Base-by-base conservation (phyloP, 1,139 yeast genomes). In the Suhomyces wounanorum region DNA sequence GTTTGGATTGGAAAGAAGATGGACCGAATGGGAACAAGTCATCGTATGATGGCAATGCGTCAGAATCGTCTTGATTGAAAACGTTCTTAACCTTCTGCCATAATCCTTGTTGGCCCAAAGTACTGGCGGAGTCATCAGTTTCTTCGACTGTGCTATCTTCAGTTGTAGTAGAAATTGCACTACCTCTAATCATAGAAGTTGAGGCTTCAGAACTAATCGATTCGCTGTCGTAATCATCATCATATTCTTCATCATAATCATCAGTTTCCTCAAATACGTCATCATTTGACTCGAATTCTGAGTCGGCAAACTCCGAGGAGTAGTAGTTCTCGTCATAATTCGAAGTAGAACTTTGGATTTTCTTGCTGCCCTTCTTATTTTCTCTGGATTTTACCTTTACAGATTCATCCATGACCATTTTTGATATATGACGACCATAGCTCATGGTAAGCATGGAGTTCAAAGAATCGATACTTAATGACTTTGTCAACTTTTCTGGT, bases 11-110 rank as follows among this genome's bases (percentile, higher is more conserved):
- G 51, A 60, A 61, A 13, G 64, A 59, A 1, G 66, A 68, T 38
- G 75, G 72, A 1, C 83, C 85, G 51, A 78, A 75, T 14, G 97
- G 97, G 76, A 84, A 90, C 48, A 90, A 77, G 56, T 90, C 97
- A 56, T 89, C 92, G 61, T 90, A 90, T 36, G 85, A 78, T 11
- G 96, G 96, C 53, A 86, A 75, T 17, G 78, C 80, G 9, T 63
- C 67, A 38, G 79, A 82, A 30, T 69, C 77, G 43, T 65, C 68
- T 44, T 67, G 67, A 52, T 76, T 75, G 60, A 84, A 80, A 5
- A 83, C 88, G 52, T 78, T 81, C 65, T 82, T 78, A 65, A 85
- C 82, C 60, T 82, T 84, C 56, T 78, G 81, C 89, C 90, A 84
- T 51, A 84, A 65, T 1, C 82, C 78, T 42, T 45, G 48, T 37